Conservation (phyloP, 2,329 filamentous ascomycete genomes). For the Colletotrichum sp. region DNA sequence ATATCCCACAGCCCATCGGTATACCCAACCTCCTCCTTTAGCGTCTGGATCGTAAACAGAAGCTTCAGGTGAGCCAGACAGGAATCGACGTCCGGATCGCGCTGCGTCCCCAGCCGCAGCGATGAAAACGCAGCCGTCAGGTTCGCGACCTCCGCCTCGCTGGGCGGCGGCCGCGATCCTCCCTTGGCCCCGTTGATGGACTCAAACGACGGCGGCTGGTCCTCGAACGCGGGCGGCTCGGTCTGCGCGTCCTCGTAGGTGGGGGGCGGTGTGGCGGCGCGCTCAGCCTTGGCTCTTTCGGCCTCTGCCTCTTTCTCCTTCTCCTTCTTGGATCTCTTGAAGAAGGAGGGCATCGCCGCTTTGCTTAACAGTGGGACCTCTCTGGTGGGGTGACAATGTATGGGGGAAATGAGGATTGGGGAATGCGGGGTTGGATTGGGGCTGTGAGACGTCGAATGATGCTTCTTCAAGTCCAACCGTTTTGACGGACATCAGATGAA, state of each 20-base stretch:
- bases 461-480: neutral
- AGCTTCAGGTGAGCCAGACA: constrained; percentile 79
- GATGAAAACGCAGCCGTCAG: constrained; percentile 43
- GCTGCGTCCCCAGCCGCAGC: constrained; percentile 35
- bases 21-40: constrained; percentile 72
- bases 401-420: neutral
- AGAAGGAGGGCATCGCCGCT: constrained; percentile 8
- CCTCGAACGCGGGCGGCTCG: constrained; percentile 10
- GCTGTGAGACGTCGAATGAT: neutral
- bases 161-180: neutral
- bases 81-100: constrained; percentile 52
- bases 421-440: neutral
- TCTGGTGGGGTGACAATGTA: neutral
- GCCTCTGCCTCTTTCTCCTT: constrained; percentile 9
- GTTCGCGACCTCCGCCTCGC: constrained; percentile 15
- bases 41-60: constrained; percentile 68
- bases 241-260: neutral
- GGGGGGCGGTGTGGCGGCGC: constrained; percentile 15
- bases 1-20: constrained; percentile 72
- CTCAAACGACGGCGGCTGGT: constrained; percentile 17
- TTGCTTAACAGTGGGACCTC: neutral
- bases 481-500: neutral
- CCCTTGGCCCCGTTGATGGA: neutral
- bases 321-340: constrained; percentile 14
- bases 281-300: constrained; percentile 1